Percentiles rank a stretch among this genome's conserved stretches.
Conservation (phyloP, 176 grass and related monocot genomes). For the Alopecurus myosuroides region DNA sequence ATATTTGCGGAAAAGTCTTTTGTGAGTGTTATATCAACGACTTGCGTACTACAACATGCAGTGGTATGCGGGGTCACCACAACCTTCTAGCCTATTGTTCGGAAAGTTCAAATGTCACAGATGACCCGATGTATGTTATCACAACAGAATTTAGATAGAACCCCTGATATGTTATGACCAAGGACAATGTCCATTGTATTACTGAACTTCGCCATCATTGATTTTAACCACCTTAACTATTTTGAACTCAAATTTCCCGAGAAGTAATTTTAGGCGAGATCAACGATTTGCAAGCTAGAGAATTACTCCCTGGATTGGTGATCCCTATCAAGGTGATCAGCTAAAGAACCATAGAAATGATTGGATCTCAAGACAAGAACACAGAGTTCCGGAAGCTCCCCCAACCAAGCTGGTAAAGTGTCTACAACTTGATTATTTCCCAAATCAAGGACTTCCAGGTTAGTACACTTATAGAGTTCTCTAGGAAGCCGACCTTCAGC, state of each 20-base stretch:
- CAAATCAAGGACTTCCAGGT: constrained; percentile 4
- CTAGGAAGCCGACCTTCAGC: neutral
- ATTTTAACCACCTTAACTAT: neutral
- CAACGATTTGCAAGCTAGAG: constrained; percentile 23
- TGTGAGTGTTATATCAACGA: no score
- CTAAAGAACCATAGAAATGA: neutral
- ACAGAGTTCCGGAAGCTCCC: neutral
- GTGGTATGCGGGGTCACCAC: no score
- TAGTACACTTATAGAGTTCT: neutral
- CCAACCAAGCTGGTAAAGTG: constrained; percentile 19
- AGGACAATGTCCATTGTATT: rapidly evolving
- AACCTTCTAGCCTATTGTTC: neutral
- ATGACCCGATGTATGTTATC: neutral
- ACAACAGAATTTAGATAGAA: neutral
- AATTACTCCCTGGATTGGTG: neutral
- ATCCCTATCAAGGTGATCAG: neutral
- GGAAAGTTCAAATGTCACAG: neutral
- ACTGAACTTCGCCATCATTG: neutral
- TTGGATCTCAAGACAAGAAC: constrained; percentile 27
- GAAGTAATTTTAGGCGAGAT: constrained; percentile 15
- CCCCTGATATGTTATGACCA: rapidly evolving
- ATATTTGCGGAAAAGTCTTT: no score
- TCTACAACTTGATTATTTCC: neutral
- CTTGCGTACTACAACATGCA: no score
- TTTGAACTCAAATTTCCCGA: neutral